These are phyloP conservation scores for Papilionanthe hybrid DNA, from an alignment of 116 monocot species.

Conservation along the genomic window DNA sequence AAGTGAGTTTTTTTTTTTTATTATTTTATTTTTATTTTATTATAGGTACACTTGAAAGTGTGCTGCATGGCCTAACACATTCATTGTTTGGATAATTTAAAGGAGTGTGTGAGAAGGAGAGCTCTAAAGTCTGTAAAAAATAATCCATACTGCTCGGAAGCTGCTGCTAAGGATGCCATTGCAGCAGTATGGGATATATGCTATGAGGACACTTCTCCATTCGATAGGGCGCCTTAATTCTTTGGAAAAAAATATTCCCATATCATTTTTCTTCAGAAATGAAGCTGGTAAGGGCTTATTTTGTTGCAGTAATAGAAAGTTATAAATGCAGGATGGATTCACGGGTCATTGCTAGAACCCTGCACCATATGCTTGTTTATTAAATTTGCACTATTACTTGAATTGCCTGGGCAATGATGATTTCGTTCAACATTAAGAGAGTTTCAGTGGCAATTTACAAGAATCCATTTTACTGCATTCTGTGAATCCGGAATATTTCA, in stretches of 20 bases:
- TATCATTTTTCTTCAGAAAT: neutral
- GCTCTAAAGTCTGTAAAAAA: constrained; percentile 61
- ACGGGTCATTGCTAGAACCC: neutral
- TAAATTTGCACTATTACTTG: neutral
- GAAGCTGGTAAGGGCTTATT: neutral
- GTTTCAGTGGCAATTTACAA: neutral
- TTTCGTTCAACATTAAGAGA: neutral
- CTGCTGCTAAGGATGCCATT: constrained; percentile 80
- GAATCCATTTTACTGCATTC: neutral
- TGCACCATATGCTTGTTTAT: neutral
- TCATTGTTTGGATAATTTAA: constrained; percentile 9
- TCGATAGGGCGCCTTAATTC: constrained; percentile 77
- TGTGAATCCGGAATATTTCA: neutral
- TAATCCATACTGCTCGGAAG: constrained; percentile 71
- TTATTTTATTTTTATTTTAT: no score
- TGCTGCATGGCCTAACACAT: neutral
- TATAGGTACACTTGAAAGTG: neutral
- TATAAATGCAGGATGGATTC: neutral
- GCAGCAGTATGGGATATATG: constrained; percentile 90
- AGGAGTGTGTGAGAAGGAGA: constrained; percentile 88
- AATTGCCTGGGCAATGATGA: neutral
- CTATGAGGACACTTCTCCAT: constrained; percentile 89
- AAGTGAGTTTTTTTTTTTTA: constrained; percentile 43
- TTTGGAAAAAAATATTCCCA: neutral
- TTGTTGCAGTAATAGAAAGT: no score